A percentile compares a stretch with the other conserved stretches of the same genome.
These are phyloP conservation scores for Aureococcus anophagefferens DNA, from an alignment of 108 stramenopile species.

Conservation along the genomic window DNA sequence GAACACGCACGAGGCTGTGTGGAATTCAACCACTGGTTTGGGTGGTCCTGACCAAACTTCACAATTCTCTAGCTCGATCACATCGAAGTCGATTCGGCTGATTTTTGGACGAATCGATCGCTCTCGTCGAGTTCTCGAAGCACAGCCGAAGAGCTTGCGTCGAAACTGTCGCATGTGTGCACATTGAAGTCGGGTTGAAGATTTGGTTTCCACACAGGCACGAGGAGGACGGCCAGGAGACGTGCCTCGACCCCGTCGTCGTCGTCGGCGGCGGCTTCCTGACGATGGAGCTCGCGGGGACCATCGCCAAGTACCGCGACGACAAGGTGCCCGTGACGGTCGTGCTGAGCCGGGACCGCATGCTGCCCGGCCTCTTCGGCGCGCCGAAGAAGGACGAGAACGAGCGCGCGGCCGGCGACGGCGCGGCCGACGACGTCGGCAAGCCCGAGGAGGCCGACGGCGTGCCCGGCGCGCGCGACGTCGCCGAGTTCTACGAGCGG, in stretches of 20 bases:
- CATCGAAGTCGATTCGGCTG: too few relatives aligned
- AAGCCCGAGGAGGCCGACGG: not conserved
- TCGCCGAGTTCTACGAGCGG: constrained; percentile 29
- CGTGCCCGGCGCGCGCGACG: not conserved
- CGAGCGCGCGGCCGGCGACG: too few relatives aligned
- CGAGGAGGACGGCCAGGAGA: constrained; percentile 34
- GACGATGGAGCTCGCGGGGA: constrained; percentile 25
- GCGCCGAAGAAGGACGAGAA: constrained; percentile 1
- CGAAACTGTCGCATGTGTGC: too few relatives aligned
- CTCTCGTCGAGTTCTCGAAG: too few relatives aligned
- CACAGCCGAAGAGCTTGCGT: too few relatives aligned
- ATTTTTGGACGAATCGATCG: too few relatives aligned
- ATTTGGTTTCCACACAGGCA: too few relatives aligned
- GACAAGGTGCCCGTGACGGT: constrained; percentile 25
- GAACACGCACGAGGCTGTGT: constrained; percentile 21
- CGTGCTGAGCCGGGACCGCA: constrained; percentile 19
- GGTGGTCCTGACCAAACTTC: too few relatives aligned
- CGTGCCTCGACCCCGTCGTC: constrained; percentile 26
- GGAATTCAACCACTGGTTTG: too few relatives aligned
- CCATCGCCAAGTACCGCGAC: constrained; percentile 7
- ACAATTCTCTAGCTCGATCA: too few relatives aligned
- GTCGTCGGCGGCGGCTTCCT: constrained; percentile 33
- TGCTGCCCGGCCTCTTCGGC: constrained; percentile 17
- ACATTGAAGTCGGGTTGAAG: too few relatives aligned
- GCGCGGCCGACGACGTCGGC: too few relatives aligned